Conservation (phyloP, 768 basidiomycete species). For the Neoboletus magnificus region DNA sequence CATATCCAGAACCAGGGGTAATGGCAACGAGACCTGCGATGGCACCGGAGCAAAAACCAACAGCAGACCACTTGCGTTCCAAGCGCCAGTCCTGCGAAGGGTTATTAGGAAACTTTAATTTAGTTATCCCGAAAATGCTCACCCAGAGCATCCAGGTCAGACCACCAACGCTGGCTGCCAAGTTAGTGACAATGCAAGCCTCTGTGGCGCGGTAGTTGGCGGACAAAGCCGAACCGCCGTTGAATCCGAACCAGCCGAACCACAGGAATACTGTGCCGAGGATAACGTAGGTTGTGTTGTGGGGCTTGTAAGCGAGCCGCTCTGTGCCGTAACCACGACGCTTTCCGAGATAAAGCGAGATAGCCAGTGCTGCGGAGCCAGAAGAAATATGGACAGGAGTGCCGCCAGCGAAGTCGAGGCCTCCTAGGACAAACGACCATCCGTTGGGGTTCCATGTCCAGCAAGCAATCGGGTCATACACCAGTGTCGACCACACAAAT, state of each 20-base stretch:
- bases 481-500: slow-evolving; percentile 84
- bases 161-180: slow-evolving; percentile 86
- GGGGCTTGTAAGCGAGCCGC: slow-evolving; percentile 87
- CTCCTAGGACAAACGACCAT: slow-evolving; percentile 75
- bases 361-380: slow-evolving; percentile 86
- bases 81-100: slow-evolving; percentile 75
- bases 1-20: slow-evolving; percentile 80
- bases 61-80: slow-evolving; percentile 89
- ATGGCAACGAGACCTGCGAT: slow-evolving; percentile 89
- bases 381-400: slow-evolving; percentile 97
- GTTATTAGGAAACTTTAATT: neutral
- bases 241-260: slow-evolving; percentile 97
- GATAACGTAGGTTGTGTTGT: slow-evolving; percentile 89
- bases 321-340: slow-evolving; percentile 90
- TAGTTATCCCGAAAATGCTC: slow-evolving; percentile 11
- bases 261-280: slow-evolving; percentile 93
- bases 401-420: slow-evolving; percentile 91
- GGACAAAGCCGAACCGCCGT: slow-evolving; percentile 86
- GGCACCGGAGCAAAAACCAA: slow-evolving; percentile 95
- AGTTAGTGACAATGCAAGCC: slow-evolving; percentile 91
- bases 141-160: slow-evolving; percentile 92
- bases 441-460: slow-evolving; percentile 92
- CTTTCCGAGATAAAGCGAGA: slow-evolving; percentile 88
- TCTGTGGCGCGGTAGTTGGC: slow-evolving; percentile 85
- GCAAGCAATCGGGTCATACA: slow-evolving; percentile 92